A percentile compares a stretch with the other conserved stretches of the same genome.
phyloP scores from a whole-genome alignment of 2,329 filamentous ascomycete species.

The Tolypocladium amazonense region DNA sequence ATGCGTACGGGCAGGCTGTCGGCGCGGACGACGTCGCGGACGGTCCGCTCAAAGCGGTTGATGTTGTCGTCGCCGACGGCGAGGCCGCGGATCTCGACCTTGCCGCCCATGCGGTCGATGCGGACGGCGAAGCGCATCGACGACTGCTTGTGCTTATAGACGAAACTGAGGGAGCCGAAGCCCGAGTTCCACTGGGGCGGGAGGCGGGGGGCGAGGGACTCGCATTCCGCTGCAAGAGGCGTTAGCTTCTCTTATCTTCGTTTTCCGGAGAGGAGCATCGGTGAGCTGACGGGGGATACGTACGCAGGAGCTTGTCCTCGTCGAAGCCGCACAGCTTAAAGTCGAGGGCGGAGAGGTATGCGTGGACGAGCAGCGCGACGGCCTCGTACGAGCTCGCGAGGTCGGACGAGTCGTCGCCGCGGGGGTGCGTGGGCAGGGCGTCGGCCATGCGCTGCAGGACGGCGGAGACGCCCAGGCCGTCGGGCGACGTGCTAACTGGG shows the following conservation, averaged over 20 bases:
- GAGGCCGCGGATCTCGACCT: slow-evolving; percentile 73
- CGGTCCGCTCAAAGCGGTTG: slow-evolving; percentile 60
- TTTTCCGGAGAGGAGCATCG: no score
- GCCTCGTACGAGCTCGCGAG: slow-evolving; percentile 69
- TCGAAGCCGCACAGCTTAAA: slow-evolving; percentile 77
- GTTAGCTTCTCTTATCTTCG: not conserved
- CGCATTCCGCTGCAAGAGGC: slow-evolving; percentile 30
- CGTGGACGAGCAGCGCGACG: slow-evolving; percentile 73
- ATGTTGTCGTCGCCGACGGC: slow-evolving; percentile 75
- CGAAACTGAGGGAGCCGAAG: slow-evolving; percentile 63
- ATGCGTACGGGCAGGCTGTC: slow-evolving; percentile 46
- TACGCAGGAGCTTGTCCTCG: slow-evolving; percentile 68
- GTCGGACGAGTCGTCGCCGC: slow-evolving; percentile 45
- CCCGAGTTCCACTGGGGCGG: slow-evolving; percentile 72
- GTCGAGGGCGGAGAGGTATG: slow-evolving; percentile 67
- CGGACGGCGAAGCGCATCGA: slow-evolving; percentile 77
- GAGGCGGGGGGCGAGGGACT: slow-evolving; percentile 49
- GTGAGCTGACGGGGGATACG: slow-evolving; percentile 6
- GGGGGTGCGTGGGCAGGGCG: slow-evolving; percentile 43
- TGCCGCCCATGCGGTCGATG: slow-evolving; percentile 69
- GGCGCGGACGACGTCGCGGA: slow-evolving; percentile 62
- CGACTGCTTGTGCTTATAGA: slow-evolving; percentile 78
- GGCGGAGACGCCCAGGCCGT: slow-evolving; percentile 10
- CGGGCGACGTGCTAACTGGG: slow-evolving; percentile 11
- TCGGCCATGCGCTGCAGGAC: slow-evolving; percentile 48